Conservation (phyloP, 1,284 basidiomycete genomes). For the Boletellus deceptivus region DNA sequence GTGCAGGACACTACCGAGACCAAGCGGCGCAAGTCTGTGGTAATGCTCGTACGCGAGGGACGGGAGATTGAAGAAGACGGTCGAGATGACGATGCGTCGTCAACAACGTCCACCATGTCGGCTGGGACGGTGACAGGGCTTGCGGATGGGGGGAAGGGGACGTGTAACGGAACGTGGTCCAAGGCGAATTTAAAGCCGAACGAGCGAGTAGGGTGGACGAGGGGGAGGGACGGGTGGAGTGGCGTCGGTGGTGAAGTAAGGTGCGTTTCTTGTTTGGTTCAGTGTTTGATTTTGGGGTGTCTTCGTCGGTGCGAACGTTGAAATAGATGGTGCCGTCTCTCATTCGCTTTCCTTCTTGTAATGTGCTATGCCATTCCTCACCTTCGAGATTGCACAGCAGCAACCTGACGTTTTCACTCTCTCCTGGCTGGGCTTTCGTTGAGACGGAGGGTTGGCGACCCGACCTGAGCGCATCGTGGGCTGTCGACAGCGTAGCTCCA, state of each 20-base stretch:
- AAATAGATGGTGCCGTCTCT: no score
- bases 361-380: no score
- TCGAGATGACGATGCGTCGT: conserved; percentile 11
- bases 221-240: conserved; percentile 71
- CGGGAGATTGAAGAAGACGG: neutral
- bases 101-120: conserved; percentile 24
- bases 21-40: conserved; percentile 15
- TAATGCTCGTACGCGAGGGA: conserved; percentile 3
- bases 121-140: neutral
- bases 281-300: no score
- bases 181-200: conserved; percentile 52
- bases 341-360: no score
- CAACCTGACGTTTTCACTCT: conserved; percentile 72
- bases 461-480: conserved; percentile 60
- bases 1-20: conserved; percentile 11
- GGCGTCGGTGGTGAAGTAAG: conserved; percentile 59
- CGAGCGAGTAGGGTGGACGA: conserved; percentile 67
- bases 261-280: conserved; percentile 39
- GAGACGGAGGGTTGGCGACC: conserved; percentile 73
- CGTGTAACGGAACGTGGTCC: conserved; percentile 45
- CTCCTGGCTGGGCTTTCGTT: conserved; percentile 67
- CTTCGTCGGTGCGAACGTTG: no score
- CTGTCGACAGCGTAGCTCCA: conserved; percentile 8
- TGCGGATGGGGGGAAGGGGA: no score
- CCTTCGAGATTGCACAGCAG: conserved; percentile 44